Base-by-base conservation (phyloP, 768 basidiomycete genomes). In the Podaxis sp. region DNA sequence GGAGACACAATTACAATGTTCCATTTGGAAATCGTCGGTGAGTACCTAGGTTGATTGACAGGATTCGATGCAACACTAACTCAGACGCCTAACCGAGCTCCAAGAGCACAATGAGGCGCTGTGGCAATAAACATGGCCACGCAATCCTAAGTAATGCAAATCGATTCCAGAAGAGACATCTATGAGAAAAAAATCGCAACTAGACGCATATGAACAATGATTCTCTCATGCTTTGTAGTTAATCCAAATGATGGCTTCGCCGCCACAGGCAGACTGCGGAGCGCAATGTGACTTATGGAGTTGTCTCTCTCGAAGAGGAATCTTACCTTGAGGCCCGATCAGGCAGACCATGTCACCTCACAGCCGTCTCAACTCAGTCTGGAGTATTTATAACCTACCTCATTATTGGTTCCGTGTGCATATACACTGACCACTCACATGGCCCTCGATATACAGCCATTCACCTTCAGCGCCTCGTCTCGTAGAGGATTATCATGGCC, bases 381-480 rank as follows among this genome's bases (percentile, higher is more conserved):
- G 41, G 15, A 15, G n/a, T 43, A 43, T 43, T 43, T 43, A 43
- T 43, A 43, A 43, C 41, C 41, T 19, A 19, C 6, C 17, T 43
- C n/a, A 17, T 43, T 7, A n/a, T 8, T 43, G 41, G 41, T 15
- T 17, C 24, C 22, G 6, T 12, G n/a, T 17, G 40, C 49, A 15
- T 25, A 9, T 22, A 3, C 9, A 22, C 12, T 25, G 1, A 22
- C 40, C 49, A 24, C 24, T 25, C 40, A 29, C 47, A 62, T 62
- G 61, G 46, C 61, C 15, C 54, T 62, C 33, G 29, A 55, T 24
- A 50, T 46, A 13, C 43, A 50, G 19, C 54, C 43, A 49, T 67
- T 68, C 59, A 51, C 70, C 4, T 66, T 73, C 54, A 62, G 69
- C n/a, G 63, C 64, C 24, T 68, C 72, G 2, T 50, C 64, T 4